These are phyloP conservation scores for Claviceps arundinis DNA, from an alignment of 2,329 filamentous ascomycete species.

Conservation along the genomic window DNA sequence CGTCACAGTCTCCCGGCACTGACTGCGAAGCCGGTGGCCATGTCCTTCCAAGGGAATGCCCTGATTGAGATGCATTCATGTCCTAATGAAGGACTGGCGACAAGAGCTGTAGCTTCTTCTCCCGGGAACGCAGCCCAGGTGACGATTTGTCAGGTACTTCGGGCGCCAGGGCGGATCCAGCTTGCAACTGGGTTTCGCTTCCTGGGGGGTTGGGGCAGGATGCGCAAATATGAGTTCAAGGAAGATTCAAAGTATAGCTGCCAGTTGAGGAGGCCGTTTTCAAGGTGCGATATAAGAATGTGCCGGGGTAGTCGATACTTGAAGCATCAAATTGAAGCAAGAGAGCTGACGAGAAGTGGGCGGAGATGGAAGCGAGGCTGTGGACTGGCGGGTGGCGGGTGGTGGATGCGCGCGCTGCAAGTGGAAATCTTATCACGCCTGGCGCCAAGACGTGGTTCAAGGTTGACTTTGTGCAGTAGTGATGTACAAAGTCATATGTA, in stretches of 20 bases:
- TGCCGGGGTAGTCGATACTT: not conserved
- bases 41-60: conserved; percentile 13
- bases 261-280: not conserved
- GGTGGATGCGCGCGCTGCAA: not conserved
- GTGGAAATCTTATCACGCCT: not conserved
- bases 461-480: too few relatives aligned
- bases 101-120: not conserved
- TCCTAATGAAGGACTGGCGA: conserved; percentile 14
- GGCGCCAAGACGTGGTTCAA: not conserved
- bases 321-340: not conserved
- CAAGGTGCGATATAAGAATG: not conserved
- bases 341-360: not conserved
- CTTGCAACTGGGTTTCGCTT: not conserved
- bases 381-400: not conserved
- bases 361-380: not conserved
- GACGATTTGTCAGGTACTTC: not conserved
- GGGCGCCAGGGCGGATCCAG: not conserved
- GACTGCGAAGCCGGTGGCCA: conserved; percentile 19
- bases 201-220: not conserved
- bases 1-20: conserved; percentile 45
- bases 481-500: too few relatives aligned
- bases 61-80: conserved; percentile 16
- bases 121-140: not conserved
- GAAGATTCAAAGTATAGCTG: not conserved
- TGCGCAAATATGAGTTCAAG: not conserved